These are phyloP conservation scores for Daedaleopsis nitida DNA, from an alignment of 768 basidiomycete genomes.

Conservation along the genomic window DNA sequence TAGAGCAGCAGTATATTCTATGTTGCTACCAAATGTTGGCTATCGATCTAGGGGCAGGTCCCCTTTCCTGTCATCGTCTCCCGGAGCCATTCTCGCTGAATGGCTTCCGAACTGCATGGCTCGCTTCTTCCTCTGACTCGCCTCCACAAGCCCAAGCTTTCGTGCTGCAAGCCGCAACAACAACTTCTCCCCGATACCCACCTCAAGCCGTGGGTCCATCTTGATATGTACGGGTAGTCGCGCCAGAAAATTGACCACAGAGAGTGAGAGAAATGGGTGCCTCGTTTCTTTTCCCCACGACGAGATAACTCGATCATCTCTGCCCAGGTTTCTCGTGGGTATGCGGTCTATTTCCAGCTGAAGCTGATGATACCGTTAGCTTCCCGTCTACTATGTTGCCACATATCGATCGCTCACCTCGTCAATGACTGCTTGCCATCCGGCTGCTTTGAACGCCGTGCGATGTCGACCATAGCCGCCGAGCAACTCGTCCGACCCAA, in stretches of 20 bases:
- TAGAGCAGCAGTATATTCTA: no score
- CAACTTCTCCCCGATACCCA: constrained; percentile 91
- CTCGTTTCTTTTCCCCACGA: constrained; percentile 90
- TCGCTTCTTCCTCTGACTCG: constrained; percentile 78
- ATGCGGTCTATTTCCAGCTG: constrained; percentile 89
- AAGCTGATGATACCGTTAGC: constrained; percentile 50
- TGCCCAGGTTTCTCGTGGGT: constrained; percentile 85
- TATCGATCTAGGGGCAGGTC: constrained; percentile 34
- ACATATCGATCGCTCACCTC: constrained; percentile 55
- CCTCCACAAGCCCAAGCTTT: constrained; percentile 74
- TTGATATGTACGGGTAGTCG: constrained; percentile 80
- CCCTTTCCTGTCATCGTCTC: constrained; percentile 53
- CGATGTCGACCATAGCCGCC: constrained; percentile 94
- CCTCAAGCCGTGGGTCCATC: constrained; percentile 69
- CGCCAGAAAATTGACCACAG: constrained; percentile 77
- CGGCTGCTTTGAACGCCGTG: constrained; percentile 62
- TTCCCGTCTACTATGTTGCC: no score
- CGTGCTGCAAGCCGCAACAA: constrained; percentile 71
- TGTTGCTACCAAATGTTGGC: neutral
- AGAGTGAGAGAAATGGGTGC: constrained; percentile 86
- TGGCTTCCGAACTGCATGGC: constrained; percentile 98
- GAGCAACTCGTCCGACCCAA: constrained; percentile 94
- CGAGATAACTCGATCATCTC: constrained; percentile 94
- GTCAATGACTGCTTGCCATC: constrained; percentile 77
- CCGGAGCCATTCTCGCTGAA: constrained; percentile 79